Evolutionary conservation across 441 rosid species (phyloP).

Genomic region (Populus trichocarpa): DNA sequence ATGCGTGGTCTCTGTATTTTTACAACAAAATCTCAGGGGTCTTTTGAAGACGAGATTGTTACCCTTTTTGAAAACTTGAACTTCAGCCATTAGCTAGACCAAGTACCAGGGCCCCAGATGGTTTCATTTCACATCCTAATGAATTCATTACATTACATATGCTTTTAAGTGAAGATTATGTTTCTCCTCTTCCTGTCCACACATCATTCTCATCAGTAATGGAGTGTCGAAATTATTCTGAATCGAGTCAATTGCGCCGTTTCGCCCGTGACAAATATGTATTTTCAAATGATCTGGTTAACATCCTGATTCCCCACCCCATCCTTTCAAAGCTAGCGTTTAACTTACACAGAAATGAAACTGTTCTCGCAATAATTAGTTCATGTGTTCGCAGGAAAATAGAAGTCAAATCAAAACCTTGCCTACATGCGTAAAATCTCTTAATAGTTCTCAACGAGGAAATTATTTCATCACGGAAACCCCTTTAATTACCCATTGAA

Average conservation of each 20-base stretch:
- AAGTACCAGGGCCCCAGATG: background rate
- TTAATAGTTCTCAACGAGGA: no score
- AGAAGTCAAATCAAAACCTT: no score
- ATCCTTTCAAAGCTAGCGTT: background rate
- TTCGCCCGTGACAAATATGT: constrained; percentile 9
- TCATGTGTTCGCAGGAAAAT: no score
- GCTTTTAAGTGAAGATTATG: constrained; percentile 11
- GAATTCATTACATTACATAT: background rate
- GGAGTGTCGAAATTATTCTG: background rate
- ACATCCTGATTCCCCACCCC: background rate
- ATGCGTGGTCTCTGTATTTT: background rate
- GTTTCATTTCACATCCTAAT: background rate
- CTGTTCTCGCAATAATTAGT: no score
- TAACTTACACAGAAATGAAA: background rate
- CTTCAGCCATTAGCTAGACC: background rate
- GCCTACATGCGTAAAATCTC: no score
- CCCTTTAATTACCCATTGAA: no score
- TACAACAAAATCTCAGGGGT: background rate
- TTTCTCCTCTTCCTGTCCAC: background rate
- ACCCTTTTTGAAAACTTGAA: background rate
- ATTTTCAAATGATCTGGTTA: background rate
- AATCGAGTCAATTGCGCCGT: constrained; percentile 32
- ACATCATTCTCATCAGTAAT: background rate
- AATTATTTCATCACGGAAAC: no score
- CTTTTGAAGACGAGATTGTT: background rate